These are phyloP conservation scores for Amaranthus cruentus DNA, from an alignment of 148 eudicot species.

Conservation along the genomic window DNA sequence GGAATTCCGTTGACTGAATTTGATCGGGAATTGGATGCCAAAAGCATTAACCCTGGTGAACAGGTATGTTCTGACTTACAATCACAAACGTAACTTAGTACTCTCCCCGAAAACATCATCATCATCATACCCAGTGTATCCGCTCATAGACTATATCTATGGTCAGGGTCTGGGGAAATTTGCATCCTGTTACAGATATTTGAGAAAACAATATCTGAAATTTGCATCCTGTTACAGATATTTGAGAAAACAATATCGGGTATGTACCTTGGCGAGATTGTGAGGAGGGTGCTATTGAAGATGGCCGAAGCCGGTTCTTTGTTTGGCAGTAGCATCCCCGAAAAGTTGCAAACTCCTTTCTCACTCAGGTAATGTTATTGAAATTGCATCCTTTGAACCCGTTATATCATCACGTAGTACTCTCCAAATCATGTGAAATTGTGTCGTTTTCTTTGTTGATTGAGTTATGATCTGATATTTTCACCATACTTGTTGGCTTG, in stretches of 20 bases:
- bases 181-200: too few relatives aligned
- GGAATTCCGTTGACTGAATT: constrained; percentile 70
- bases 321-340: constrained; percentile 49
- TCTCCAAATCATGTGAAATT: neutral
- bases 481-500: neutral
- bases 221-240: constrained; percentile 31
- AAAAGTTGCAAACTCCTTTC: constrained; percentile 59
- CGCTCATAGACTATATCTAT: too few relatives aligned
- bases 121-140: too few relatives aligned
- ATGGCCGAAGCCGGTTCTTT: constrained; percentile 56
- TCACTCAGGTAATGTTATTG: constrained; percentile 41
- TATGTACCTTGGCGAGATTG: constrained; percentile 84
- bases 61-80: constrained; percentile 35
- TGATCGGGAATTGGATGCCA: constrained; percentile 72
- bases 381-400: neutral
- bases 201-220: neutral
- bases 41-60: constrained; percentile 68
- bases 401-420: neutral
- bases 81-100: neutral
- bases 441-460: neutral
- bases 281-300: constrained; percentile 54
- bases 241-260: constrained; percentile 85
- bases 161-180: too few relatives aligned
- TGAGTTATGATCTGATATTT: too few relatives aligned
- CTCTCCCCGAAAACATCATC: too few relatives aligned